Evolutionary conservation across 495 filamentous ascomycete species (phyloP).

Genomic region (Talaromyces trachyspermus): DNA sequence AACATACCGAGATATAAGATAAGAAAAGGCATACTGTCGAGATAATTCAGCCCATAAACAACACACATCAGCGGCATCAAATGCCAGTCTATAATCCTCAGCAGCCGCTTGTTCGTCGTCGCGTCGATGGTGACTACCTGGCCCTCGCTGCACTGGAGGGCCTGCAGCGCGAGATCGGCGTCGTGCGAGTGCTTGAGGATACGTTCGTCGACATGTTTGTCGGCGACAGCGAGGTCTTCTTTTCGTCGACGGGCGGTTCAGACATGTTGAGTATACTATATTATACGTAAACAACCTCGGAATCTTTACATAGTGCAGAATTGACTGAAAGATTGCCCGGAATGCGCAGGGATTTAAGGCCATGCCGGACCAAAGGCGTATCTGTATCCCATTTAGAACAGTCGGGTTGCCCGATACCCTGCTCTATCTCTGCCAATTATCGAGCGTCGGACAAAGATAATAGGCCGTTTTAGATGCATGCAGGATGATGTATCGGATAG

Average conservation of each 20-base stretch:
- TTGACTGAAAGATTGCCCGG: too few relatives aligned
- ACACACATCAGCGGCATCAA: conserved; percentile 57
- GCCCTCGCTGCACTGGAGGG: conserved; percentile 38
- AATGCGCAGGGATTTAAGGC: too few relatives aligned
- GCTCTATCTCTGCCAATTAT: too few relatives aligned
- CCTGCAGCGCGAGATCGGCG: conserved; percentile 55
- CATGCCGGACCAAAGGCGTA: too few relatives aligned
- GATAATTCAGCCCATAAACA: conserved; percentile 57
- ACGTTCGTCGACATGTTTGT: conserved; percentile 22
- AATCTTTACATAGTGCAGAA: too few relatives aligned
- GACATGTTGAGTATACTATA: too few relatives aligned
- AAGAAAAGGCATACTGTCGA: conserved; percentile 42
- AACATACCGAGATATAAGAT: background rate
- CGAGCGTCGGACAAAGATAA: too few relatives aligned
- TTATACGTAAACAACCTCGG: too few relatives aligned
- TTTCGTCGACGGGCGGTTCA: conserved; percentile 20
- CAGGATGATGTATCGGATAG: too few relatives aligned
- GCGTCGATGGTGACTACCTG: conserved; percentile 46
- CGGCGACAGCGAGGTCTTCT: conserved; percentile 7
- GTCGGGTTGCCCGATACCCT: too few relatives aligned
- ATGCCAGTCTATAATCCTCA: conserved; percentile 52
- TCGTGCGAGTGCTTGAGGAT: conserved; percentile 48
- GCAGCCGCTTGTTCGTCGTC: conserved; percentile 45
- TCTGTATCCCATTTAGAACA: too few relatives aligned
- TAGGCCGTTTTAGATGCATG: too few relatives aligned